A percentile compares a stretch with the other conserved stretches of the same genome.
These are phyloP conservation scores for Gaeumannomyces tritici DNA, from an alignment of 2,329 filamentous ascomycete species.

Conservation along the genomic window DNA sequence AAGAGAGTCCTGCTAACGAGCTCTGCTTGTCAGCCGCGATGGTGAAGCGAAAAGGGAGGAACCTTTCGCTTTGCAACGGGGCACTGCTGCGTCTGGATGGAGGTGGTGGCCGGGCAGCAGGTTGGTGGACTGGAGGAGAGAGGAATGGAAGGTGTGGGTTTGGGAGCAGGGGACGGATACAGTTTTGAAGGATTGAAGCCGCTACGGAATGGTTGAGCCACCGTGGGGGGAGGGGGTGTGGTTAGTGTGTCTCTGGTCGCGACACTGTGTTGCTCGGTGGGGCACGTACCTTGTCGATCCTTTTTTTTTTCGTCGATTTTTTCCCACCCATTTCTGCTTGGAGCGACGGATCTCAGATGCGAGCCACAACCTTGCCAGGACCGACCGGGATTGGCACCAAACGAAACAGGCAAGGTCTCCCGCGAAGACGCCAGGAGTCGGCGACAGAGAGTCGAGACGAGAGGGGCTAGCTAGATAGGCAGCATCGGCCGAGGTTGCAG, in stretches of 20 bases:
- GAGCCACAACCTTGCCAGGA: not conserved
- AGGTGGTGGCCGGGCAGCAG: not conserved
- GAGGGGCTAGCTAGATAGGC: not conserved
- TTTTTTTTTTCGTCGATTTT: not conserved
- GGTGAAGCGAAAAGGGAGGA: not conserved
- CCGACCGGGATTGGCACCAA: not conserved
- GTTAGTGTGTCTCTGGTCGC: not conserved
- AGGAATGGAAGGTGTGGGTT: not conserved
- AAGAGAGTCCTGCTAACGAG: constrained; percentile 3
- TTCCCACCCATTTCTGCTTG: not conserved
- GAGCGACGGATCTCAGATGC: not conserved
- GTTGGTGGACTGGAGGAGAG: not conserved
- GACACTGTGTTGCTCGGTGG: not conserved
- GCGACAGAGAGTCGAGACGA: not conserved
- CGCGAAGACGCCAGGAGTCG: not conserved
- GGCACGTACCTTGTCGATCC: not conserved
- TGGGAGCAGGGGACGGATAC: not conserved
- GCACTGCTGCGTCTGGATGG: not conserved
- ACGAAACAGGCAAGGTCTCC: not conserved
- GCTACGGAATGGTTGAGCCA: not conserved
- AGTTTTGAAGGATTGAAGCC: not conserved
- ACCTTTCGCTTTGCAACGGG: not conserved
- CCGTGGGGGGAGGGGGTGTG: not conserved
- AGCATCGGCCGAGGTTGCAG: not conserved
- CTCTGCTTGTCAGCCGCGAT: constrained; percentile 5